Evolutionary conservation across 352 stramenopile genomes (phyloP), one percentile per base, ranked within the genome.

Genomic region (Blastocystis sp.): DNA sequence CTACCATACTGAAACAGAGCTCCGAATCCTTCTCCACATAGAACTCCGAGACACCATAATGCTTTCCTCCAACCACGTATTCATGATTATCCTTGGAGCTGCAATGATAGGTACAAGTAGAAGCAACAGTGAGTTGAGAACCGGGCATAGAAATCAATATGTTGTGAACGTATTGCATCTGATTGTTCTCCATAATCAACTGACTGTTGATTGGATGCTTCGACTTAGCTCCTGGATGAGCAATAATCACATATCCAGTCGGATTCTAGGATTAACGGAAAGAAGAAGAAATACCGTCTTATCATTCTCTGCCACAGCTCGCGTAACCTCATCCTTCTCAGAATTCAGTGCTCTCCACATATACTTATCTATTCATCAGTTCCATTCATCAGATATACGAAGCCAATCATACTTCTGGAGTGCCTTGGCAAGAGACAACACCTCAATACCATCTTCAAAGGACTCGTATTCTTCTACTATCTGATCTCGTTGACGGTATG

Each of bases 121-220:
- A 89, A 42, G 78, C 78, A 22, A 89, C 66, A 24, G 78, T 89
- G 6, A 89, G 59, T 15, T 40, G 37, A 19, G 78, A 89, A 22
- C 78, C 78, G 17, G 78, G 78, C 60, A 89, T 79, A 19, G 78
- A 53, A 42, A 89, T 89, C 13, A 89, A 53, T 13, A 89, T 56
- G 48, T 89, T 89, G 48, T 89, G 78, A 15, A 89, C 78, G 66
- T 89, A 89, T 33, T 89, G 78, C 42, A 79, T 76, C 17, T 78
- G 24, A 37, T 70, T 75, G 48, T 76, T 76, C 66, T 89, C 78
- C 78, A 89, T 89, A 42, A 89, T 89, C 57, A 89, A 42, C 56
- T 89, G 78, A 27, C 60, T 64, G 37, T 89, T 89, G 15, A 89
- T 44, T 35, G 78, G 78, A 58, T 77, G 17, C 48, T 76, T 42